Evolutionary conservation across 805 yeast species (phyloP), one percentile per base, ranked within the genome.

Genomic region (Alloascoidea africana): DNA sequence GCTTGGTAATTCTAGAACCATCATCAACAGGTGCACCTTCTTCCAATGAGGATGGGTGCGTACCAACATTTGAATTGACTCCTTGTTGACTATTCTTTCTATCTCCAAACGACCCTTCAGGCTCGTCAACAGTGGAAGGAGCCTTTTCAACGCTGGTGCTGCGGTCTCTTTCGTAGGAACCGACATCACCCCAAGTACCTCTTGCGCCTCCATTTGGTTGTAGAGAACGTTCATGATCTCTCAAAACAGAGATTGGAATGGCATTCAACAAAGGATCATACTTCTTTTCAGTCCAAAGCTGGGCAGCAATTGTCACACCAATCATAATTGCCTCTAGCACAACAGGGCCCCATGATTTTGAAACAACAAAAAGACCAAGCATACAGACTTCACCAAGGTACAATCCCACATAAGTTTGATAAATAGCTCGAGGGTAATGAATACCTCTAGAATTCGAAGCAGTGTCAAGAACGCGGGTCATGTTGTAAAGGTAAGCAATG

Each of bases 331-430:
- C 78, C 55, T 80, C 87, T 39, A 82, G 59, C 2, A 64, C 91
- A 44, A 80, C 73, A 47, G 78, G 73, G 16, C 80, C 84, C 89
- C 89, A 82, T 45, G 78, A 66, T 61, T 82, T 78, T 34, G 73
- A 70, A 73, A 79, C 74, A 32, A 81, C 79, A 51, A 81, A 81
- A 52, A 82, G 61, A 32, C 81, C 89, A 41, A 73, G 55, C 39
- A 80, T 58, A 55, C 83, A 75, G 34, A 78, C 58, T 55, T 82
- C 84, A 34, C 77, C 79, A 43, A 82, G 58, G 54, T 82, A 82
- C 33, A 82, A 44, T 11, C 77, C 86, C 40, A 73, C 79, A 53
- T 79, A 80, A 8, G 75, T 62, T 56, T 80, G 84, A 55, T 80
- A 75, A 45, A 81, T 53, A 2, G 85, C 83, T 47, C 68, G 62